Evolutionary conservation across 2,329 filamentous ascomycete genomes (phyloP).

Genomic region (Teratosphaeria destructans): DNA sequence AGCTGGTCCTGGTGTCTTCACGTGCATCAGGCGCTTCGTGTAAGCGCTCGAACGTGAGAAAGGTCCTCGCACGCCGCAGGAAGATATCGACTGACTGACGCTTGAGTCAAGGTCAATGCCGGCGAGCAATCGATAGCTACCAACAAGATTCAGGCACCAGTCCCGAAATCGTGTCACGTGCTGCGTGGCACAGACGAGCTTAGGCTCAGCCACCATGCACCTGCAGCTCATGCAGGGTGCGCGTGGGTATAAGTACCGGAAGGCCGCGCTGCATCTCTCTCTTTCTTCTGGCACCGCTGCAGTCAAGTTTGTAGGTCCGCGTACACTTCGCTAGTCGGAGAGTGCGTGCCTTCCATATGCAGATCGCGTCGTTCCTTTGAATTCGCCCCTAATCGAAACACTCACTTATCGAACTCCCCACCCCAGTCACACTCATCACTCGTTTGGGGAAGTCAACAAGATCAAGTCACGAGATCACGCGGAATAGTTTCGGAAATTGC

Average conservation of each 20-base stretch:
- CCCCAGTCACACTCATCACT: slow-evolving; percentile 39
- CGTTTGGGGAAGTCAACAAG: slow-evolving; percentile 24
- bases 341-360: slow-evolving; percentile 24
- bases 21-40: background rate
- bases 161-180: background rate
- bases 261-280: background rate
- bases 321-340: slow-evolving; percentile 4
- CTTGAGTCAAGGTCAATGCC: background rate
- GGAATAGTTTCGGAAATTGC: background rate
- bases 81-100: background rate
- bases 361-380: slow-evolving; percentile 42
- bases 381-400: slow-evolving; percentile 23
- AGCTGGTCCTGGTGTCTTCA: background rate
- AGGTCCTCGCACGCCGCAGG: background rate
- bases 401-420: slow-evolving; percentile 27
- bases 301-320: slow-evolving; percentile 17
- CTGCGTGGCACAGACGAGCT: background rate
- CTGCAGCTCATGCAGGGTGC: background rate
- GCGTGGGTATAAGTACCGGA: background rate
- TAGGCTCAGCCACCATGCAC: background rate
- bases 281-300: slow-evolving; percentile 22
- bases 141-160: background rate
- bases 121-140: background rate
- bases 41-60: background rate
- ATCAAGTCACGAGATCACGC: slow-evolving; percentile 9